Percentiles rank a stretch among this genome's conserved stretches.
phyloP scores from a whole-genome alignment of 805 yeast species.

The Candida nanaspora region DNA sequence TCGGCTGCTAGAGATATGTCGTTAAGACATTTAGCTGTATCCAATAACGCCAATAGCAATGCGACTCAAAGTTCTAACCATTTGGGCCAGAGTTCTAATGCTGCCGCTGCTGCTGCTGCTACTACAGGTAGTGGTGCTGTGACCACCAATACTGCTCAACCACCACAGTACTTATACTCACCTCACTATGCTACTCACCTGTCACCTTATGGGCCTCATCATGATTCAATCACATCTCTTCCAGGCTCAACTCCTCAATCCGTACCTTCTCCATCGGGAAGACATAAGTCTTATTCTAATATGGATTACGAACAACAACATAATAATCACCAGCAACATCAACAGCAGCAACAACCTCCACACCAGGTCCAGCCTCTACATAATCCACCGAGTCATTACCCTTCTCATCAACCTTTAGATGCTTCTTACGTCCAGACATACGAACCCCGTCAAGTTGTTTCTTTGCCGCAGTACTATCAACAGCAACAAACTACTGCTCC shows the following conservation, averaged over 20 bases:
- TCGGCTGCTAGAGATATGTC: slow-evolving; percentile 26
- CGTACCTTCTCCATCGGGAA: slow-evolving; percentile 3
- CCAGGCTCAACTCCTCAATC: slow-evolving; percentile 1
- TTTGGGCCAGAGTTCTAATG: too few relatives aligned
- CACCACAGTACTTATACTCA: slow-evolving; percentile 5
- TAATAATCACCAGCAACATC: slow-evolving; percentile 7
- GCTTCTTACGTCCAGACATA: slow-evolving; percentile 2
- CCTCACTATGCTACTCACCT: slow-evolving; percentile 4
- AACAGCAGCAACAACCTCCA: slow-evolving; percentile 6
- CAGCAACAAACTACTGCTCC: slow-evolving; percentile 9
- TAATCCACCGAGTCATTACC: too few relatives aligned
- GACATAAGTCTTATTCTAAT: slow-evolving; percentile 2
- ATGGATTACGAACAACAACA: slow-evolving; percentile 2
- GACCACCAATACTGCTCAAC: not conserved
- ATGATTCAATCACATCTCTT: slow-evolving; percentile 6
- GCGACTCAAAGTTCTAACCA: slow-evolving; percentile 3
- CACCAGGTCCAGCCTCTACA: slow-evolving; percentile 7
- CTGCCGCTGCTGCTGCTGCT: not conserved
- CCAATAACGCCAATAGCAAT: too few relatives aligned
- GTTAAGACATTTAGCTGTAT: slow-evolving; percentile 6
- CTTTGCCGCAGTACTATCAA: slow-evolving; percentile 26
- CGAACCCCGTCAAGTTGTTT: slow-evolving; percentile 21
- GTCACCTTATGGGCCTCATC: slow-evolving; percentile 3
- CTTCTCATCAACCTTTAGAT: too few relatives aligned
- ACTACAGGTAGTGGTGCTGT: not conserved